A percentile compares a stretch with the other conserved stretches of the same genome.
phyloP scores from a whole-genome alignment of 1,139 yeast genomes.

The Candida smagusa region DNA sequence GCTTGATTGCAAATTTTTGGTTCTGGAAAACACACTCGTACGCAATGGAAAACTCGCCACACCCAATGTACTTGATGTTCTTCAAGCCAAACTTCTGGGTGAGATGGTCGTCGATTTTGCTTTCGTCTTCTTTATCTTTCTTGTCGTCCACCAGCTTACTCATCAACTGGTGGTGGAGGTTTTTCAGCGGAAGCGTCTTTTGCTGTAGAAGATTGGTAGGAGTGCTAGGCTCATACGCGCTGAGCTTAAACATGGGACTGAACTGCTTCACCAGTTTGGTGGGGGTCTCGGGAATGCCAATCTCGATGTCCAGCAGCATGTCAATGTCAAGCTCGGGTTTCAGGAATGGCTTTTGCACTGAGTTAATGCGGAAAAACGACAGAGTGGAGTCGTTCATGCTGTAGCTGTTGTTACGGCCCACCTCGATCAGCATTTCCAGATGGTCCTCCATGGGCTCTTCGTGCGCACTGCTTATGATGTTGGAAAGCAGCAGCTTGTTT shows the following conservation, averaged over 20 bases:
- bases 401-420: conserved; percentile 34
- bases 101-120: conserved; percentile 54
- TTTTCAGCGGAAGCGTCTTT: conserved; percentile 10
- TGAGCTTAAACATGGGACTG: conserved; percentile 22
- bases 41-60: conserved; percentile 88
- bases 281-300: conserved; percentile 40
- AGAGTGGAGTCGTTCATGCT: conserved; percentile 29
- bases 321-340: conserved; percentile 19
- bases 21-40: conserved; percentile 69
- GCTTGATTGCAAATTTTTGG: conserved; percentile 78
- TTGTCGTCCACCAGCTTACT: conserved; percentile 3
- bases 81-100: conserved; percentile 61
- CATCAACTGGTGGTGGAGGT: conserved; percentile 13
- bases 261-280: conserved; percentile 37
- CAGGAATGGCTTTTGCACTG: conserved; percentile 16
- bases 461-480: conserved; percentile 20
- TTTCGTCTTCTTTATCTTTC: conserved; percentile 4
- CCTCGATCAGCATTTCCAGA: conserved; percentile 36
- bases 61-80: conserved; percentile 67
- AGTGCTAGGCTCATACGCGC: conserved; percentile 26
- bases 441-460: conserved; percentile 20
- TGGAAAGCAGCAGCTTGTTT: conserved; percentile 19
- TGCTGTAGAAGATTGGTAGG: conserved; percentile 21
- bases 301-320: conserved; percentile 17
- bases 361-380: conserved; percentile 34